Base-by-base conservation (phyloP, 2,329 filamentous ascomycete genomes). In the Fusarium heterosporum region DNA sequence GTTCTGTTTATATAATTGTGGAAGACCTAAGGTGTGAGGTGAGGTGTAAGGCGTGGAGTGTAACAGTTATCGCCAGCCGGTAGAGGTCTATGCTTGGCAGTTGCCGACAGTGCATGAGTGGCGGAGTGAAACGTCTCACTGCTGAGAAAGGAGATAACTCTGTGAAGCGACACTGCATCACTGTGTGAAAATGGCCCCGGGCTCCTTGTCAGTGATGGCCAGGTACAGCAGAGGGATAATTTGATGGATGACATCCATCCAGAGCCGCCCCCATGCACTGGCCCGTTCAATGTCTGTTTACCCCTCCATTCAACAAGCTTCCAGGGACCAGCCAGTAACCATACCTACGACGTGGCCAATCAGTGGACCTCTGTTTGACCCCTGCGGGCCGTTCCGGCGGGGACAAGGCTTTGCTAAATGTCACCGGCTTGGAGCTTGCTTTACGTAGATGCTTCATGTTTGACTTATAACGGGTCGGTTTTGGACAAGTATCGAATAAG, bases 381-480 rank as follows among this genome's bases (percentile, higher is more conserved):
- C 61, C 54, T 65, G 68, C 70, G 70, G 69, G 59, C 70, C 70
- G 70, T 69, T 65, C 70, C 70, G 68, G 65, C 62, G 65, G 69
- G 57, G 56, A n/a, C 64, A 61, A 47, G 25, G 48, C 50, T 43
- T 42, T 43, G 49, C 38, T 54, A 62, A 62, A 40, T 62, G n/a
- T 62, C 22, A 19, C 39, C 32, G 16, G 30, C 19, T 47, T 45
- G 17, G 39, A 63, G 60, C 34, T 51, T 22, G 22, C 41, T 28
- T 53, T 28, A 28, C 22, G 49, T 16, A 61, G 9, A 62, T 38
- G 49, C 59, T 45, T 55, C 22, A 25, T n/a, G 41, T 48, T 48
- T 34, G 30, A 12, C 3, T 38, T 62, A 39, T 9, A 53, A 11
- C 3, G n/a, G 26, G 17, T 12, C 19, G 8, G 34, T 17, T n/a